Base-by-base conservation (phyloP, 768 basidiomycete species). In the Leccinum aurantiacum region DNA sequence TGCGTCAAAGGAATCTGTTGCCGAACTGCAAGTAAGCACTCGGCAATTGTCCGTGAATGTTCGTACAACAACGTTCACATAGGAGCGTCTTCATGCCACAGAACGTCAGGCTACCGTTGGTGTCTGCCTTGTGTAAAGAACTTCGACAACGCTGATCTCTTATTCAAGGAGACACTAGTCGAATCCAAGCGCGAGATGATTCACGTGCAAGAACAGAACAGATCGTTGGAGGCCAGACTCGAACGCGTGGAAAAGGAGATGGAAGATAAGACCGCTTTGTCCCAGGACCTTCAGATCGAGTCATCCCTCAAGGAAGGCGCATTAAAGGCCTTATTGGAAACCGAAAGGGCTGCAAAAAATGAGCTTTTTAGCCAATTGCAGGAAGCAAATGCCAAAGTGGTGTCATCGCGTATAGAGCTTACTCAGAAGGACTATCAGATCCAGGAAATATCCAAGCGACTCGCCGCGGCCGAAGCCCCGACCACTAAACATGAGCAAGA, bases 1-100 rank as follows among this genome's bases (percentile, higher is more conserved):
- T 25, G 69, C 86, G 24, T 78, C 82, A 7, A 84, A 83, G 64
- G 85, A 88, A 60, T 75, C 80, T 6, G 69, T 78, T 19, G 82
- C 78, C 2, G 83, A 87, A 65, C 62, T 82, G 13, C 84, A 83
- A 71, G 82, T 80, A 61, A 65, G 38, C 13, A 56, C 13, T 31
- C 29, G 0, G 3, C 11, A 44, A 19, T 51, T 50, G 13, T 11
- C 14, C 4, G 8, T 7, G 11, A 57, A 29, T 27, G 29, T 38
- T 25, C 14, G 38, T 52, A 14, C 55, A 44, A 31, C 41, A 13
- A 47, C 6, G 25, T 54, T 35, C 1, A 37, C 33, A 37, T 29
- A 73, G 72, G 72, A 73, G 41, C 67, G 63, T 19, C 59, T 74
- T 51, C 59, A 64, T 38, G 59, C 38, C 15, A 53, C 62, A 5